A percentile compares a stretch with the other conserved stretches of the same genome.
These are phyloP conservation scores for Alternaria hordeiaustralica DNA, from an alignment of 2,329 filamentous ascomycete genomes.

Conservation along the genomic window DNA sequence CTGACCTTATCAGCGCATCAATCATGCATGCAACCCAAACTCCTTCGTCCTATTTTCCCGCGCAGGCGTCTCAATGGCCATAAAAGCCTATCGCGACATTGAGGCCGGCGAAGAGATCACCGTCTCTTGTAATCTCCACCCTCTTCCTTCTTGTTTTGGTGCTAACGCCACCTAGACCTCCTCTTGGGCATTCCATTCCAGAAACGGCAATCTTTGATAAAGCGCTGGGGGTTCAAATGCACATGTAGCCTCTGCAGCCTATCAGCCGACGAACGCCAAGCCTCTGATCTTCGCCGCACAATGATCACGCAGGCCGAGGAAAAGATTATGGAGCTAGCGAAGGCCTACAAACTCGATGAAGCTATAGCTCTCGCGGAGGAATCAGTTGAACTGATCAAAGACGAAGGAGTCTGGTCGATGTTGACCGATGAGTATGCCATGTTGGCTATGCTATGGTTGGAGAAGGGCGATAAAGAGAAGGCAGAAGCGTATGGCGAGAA, in stretches of 20 bases:
- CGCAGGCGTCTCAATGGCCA: conserved; percentile 24
- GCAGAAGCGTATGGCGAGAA: conserved; percentile 18
- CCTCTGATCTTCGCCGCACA: conserved; percentile 24
- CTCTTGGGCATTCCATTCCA: conserved; percentile 19
- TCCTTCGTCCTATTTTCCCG: conserved; percentile 34
- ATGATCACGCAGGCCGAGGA: conserved; percentile 14
- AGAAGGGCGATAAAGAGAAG: conserved; percentile 10
- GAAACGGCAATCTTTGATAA: conserved; percentile 12
- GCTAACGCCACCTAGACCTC: conserved; percentile 15
- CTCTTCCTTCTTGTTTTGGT: neutral
- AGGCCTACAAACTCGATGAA: neutral
- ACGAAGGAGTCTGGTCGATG: conserved; percentile 21
- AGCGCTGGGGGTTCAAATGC: conserved; percentile 35
- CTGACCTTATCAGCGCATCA: conserved; percentile 20
- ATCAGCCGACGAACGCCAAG: neutral
- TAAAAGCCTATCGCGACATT: conserved; percentile 33
- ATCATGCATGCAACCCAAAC: conserved; percentile 33
- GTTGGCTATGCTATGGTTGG: conserved; percentile 21
- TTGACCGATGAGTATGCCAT: conserved; percentile 26
- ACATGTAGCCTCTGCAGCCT: conserved; percentile 26
- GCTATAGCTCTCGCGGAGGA: conserved; percentile 22
- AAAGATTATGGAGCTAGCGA: conserved; percentile 12
- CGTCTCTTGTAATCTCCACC: conserved; percentile 20
- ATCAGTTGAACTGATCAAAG: conserved; percentile 17
- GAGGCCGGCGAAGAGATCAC: conserved; percentile 32